Evolutionary conservation across 495 filamentous ascomycete genomes (phyloP), one percentile per base, ranked within the genome.

Genomic region (Astrothelium subdiscretum): DNA sequence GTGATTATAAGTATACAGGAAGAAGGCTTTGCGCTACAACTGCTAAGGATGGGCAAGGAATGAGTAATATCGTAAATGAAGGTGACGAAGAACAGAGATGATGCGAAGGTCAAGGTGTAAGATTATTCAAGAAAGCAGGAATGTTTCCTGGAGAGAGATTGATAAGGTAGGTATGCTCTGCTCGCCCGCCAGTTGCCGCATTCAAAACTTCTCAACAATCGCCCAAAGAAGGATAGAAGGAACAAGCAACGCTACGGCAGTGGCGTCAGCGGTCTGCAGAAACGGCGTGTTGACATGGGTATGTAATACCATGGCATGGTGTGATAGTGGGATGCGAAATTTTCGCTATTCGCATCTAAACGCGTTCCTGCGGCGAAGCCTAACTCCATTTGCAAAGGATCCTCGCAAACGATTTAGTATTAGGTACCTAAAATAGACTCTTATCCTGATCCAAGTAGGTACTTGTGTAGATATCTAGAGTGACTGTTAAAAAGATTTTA

Each of bases 251-350:
- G n/a, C 48, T 54, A 29, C 48, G 48, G 48, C 8, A 54, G 48
- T 54, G 48, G 48, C 48, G 48, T 54, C 24, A 24, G 24, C 48
- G 48, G 48, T 27, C 48, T 54, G 48, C 48, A 54, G 48, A 54
- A 54, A 24, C 48, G 26, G 48, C 48, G 29, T 54, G 3, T 29
- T 29, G 24, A 26, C 48, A 27, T 26, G 48, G 48, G 48, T 38
- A 38, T 6, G 20, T 54, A 10, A 29, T 27, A 12, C 5, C 43
- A 48, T 15, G 43, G n/a, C 20, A 22, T 6, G 35, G 15, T 38
- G 35, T 38, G 6, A 6, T 38, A 18, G 43, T 15, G 12, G n/a
- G n/a, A 18, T 18, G 5, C 11, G 43, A 22, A 48, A 48, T 20
- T 38, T 38, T 38, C 35, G 35, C 35, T 6, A 38, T 15, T 15